Evolutionary conservation across 441 rosid species (phyloP), one percentile per base, ranked within the genome.

Genomic region (California macrophylla): DNA sequence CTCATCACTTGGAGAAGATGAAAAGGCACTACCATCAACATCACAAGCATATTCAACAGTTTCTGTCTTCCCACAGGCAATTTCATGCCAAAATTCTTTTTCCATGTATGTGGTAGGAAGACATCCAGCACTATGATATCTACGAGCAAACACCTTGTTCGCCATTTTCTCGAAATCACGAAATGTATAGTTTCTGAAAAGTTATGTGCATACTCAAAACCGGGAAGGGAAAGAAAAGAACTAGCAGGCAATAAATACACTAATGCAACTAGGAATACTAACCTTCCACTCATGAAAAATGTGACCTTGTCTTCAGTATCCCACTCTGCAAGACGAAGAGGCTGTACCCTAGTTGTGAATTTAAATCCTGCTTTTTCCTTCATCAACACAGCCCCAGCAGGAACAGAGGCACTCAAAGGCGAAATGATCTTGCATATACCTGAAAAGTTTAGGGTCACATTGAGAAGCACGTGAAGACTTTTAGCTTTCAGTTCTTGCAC

Each of bases 251-350:
- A 64, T 47, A 58, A 70, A 16, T 67, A 67, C 62, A 7, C 45
- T 68, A 34, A 4, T 62, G 26, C 66, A 66, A 71, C 28, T 15
- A 45, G 56, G 64, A 75, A 74, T 71, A 77, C 79, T 76, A 67
- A 96, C 99, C 89, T 91, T 79, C 98, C 97, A 82, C 99, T 96
- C 99, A 89, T 89, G 84, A 89, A 96, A 84, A 96, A 96, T 16
- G 96, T 93, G 76, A 93, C 93, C 81, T 83, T 87, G 75, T 96
- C 99, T 32, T 91, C 89, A 69, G 83, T 71, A 82, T 96, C 89
- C 99, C 99, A 96, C 78, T 88, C 96, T 40, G 99, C 96, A 75
- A 96, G 93, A 68, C 99, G 96, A 78, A 96, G 96, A 29, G 99
- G 99, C 69, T 96, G 99, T 71, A 96, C 94, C 75, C 98, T 88